Evolutionary conservation across 2,329 filamentous ascomycete species (phyloP).

Genomic region (Diplodia corticola): DNA sequence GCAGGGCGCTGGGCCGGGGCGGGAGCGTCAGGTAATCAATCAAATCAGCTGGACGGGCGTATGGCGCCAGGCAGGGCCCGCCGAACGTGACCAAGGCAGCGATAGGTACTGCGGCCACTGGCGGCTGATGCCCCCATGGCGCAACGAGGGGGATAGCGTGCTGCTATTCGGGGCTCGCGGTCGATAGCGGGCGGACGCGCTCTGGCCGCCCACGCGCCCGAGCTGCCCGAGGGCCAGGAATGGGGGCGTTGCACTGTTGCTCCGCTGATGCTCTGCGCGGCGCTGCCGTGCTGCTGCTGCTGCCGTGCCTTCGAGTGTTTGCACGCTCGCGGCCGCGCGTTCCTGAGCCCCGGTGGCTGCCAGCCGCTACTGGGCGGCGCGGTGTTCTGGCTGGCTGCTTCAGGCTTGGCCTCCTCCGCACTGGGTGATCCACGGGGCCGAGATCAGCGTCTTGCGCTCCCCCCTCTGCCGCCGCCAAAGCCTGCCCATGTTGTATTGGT

Average conservation of each 20-base stretch:
- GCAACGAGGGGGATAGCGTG: constrained; percentile 20
- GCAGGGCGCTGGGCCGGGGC: constrained; percentile 6
- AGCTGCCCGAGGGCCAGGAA: constrained; percentile 6
- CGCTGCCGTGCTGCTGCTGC: too few species aligned
- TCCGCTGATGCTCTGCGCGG: background rate
- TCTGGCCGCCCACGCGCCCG: background rate
- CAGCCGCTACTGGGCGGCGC: constrained; percentile 2
- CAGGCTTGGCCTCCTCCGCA: constrained; percentile 19
- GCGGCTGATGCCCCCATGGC: constrained; percentile 20
- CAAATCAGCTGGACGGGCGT: constrained; percentile 22
- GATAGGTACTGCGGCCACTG: constrained; percentile 18
- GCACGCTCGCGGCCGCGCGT: constrained; percentile 18
- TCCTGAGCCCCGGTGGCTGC: constrained; percentile 5
- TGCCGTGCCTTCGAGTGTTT: background rate
- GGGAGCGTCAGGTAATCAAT: constrained; percentile 18
- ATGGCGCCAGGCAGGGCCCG: constrained; percentile 18
- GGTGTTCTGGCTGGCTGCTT: constrained; percentile 15
- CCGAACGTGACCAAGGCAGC: constrained; percentile 21
- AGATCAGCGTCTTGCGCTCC: constrained; percentile 13
- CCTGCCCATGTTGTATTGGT: background rate
- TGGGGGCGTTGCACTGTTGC: background rate
- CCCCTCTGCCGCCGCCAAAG: background rate
- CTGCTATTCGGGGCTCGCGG: constrained; percentile 15
- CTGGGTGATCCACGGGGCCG: constrained; percentile 19
- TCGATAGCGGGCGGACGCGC: constrained; percentile 16